Conservation (phyloP, 305 asterid species). For the Plantago lanceolata region DNA sequence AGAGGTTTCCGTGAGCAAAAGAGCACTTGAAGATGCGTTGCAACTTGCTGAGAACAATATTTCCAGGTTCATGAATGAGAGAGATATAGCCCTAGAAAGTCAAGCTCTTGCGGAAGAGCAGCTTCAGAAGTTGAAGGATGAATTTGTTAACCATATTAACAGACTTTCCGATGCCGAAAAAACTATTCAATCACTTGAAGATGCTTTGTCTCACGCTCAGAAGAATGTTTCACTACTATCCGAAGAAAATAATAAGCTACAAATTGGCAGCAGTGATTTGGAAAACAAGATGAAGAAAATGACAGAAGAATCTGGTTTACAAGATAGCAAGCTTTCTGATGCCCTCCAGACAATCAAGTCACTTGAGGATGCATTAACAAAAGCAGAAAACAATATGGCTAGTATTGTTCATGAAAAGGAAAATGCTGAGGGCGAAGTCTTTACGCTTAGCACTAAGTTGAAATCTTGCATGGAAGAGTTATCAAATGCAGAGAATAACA, state of each 20-base stretch:
- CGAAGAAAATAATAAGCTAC: conserved; percentile 53
- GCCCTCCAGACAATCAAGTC: conserved; percentile 55
- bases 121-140: conserved; percentile 51
- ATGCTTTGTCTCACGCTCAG: conserved; percentile 56
- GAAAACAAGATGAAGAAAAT: conserved; percentile 69
- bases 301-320: conserved; percentile 62
- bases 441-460: conserved; percentile 56
- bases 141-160: conserved; percentile 36
- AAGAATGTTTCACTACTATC: conserved; percentile 49
- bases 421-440: conserved; percentile 46
- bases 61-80: conserved; percentile 51
- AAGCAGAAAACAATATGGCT: conserved; percentile 40
- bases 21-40: conserved; percentile 56
- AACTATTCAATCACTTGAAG: conserved; percentile 75
- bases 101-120: conserved; percentile 49
- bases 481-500: conserved; percentile 42
- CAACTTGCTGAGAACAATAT: conserved; percentile 51
- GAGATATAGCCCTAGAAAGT: conserved; percentile 46
- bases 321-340: conserved; percentile 57
- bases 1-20: conserved; percentile 47
- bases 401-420: conserved; percentile 55
- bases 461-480: conserved; percentile 69
- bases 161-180: conserved; percentile 56
- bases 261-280: conserved; percentile 44
- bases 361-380: conserved; percentile 55